phyloP scores from a whole-genome alignment of 2,329 filamentous ascomycete genomes.

The Tolypocladium cylindrosporum region DNA sequence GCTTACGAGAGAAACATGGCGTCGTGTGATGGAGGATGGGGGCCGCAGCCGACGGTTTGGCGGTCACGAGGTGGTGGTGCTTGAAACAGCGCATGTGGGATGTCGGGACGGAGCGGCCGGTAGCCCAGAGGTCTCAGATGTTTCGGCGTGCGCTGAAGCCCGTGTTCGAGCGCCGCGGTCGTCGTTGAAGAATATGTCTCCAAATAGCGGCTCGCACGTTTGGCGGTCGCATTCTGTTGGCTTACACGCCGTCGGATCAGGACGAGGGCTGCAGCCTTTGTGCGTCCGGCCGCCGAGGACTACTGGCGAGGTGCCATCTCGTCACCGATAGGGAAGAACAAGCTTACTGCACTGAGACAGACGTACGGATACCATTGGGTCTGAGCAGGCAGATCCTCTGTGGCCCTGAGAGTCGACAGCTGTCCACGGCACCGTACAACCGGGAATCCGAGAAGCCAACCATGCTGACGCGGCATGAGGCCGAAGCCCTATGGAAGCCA shows the following conservation, averaged over 20 bases:
- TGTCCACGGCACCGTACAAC: not conserved
- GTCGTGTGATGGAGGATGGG: not conserved
- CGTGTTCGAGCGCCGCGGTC: not conserved
- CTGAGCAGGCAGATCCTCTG: not conserved
- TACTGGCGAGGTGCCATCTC: not conserved
- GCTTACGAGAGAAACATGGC: not conserved
- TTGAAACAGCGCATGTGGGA: not conserved
- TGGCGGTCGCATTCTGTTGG: not conserved
- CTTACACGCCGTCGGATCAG: not conserved
- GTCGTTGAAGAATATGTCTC: not conserved
- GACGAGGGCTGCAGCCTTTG: not conserved
- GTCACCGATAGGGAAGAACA: not conserved
- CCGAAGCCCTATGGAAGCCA: not conserved
- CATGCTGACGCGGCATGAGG: not conserved
- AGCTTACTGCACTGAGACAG: not conserved
- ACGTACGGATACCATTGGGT: not conserved
- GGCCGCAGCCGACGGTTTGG: not conserved
- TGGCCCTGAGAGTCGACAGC: not conserved
- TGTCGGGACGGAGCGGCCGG: not conserved
- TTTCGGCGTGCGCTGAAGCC: not conserved
- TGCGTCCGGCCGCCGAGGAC: not conserved
- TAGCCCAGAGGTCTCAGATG: not conserved
- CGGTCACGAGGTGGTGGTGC: not conserved
- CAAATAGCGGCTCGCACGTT: not conserved
- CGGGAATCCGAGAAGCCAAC: not conserved